Percentiles rank a stretch among this genome's conserved stretches.
Conservation (phyloP, 345 rosid species). For the Luvunga scandens region DNA sequence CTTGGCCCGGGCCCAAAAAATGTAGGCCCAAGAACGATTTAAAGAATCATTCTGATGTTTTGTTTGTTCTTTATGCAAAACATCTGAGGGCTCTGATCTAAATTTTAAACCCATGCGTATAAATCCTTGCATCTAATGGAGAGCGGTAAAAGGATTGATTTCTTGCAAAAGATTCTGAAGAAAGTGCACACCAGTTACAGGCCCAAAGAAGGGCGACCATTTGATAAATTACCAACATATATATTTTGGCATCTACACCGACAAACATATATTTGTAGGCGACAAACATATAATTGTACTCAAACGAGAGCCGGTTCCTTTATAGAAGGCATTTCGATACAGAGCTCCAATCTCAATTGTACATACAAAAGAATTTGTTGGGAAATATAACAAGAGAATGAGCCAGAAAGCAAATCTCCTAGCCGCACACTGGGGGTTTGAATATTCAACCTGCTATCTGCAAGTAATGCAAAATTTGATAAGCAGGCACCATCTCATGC, state of each 20-base stretch:
- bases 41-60: too few relatives aligned
- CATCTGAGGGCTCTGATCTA: too few relatives aligned
- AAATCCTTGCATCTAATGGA: too few relatives aligned
- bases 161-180: too few relatives aligned
- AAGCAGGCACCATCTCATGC: background rate
- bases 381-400: background rate
- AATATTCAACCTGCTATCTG: slow-evolving; percentile 14
- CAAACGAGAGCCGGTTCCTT: slow-evolving; percentile 10
- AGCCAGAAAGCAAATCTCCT: background rate
- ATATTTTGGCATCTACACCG: too few relatives aligned
- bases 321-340: slow-evolving; percentile 30
- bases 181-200: too few relatives aligned
- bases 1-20: too few relatives aligned
- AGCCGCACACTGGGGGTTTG: slow-evolving; percentile 2
- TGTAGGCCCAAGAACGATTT: too few relatives aligned
- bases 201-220: too few relatives aligned
- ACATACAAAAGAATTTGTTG: slow-evolving; percentile 6
- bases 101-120: too few relatives aligned
- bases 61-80: too few relatives aligned
- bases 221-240: background rate
- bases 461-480: slow-evolving; percentile 16
- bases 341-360: slow-evolving; percentile 33
- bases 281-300: background rate
- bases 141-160: too few relatives aligned
- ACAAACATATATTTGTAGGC: background rate